Evolutionary conservation across 192 early-diverging fungal genomes (phyloP).

Genomic region (Chytriomyces sp.): DNA sequence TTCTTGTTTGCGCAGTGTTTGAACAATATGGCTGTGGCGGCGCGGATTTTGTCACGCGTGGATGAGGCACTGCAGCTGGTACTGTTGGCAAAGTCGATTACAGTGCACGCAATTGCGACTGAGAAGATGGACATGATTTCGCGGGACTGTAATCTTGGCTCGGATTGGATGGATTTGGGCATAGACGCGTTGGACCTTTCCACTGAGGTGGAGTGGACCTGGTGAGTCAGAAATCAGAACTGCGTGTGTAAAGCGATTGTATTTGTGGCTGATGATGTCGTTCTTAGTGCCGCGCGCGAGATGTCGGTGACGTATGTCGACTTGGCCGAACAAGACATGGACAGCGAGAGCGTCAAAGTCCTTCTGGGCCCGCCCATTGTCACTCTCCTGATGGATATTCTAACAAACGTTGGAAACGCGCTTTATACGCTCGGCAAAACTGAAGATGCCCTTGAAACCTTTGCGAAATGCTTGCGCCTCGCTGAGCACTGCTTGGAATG

Average conservation of each 20-base stretch:
- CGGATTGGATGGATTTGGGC: constrained; percentile 10
- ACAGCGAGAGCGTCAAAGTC: too few species aligned
- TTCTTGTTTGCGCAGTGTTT: not conserved
- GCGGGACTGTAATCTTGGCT: not conserved
- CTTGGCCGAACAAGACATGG: too few species aligned
- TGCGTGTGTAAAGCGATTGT: too few species aligned
- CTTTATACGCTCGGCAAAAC: not conserved
- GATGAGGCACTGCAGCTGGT: constrained; percentile 4
- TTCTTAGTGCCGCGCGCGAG: too few species aligned
- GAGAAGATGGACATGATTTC: constrained; percentile 1
- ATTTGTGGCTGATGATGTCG: too few species aligned
- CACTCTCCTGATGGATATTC: not conserved
- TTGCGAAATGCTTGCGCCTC: not conserved
- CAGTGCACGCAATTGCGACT: constrained; percentile 4
- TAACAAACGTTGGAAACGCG: constrained; percentile 11
- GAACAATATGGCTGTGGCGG: constrained; percentile 21
- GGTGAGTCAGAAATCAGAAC: not conserved
- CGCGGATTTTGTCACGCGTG: not conserved
- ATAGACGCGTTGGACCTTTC: not conserved
- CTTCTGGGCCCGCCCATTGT: constrained; percentile 11
- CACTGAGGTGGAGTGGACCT: not conserved
- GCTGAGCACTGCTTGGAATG: constrained; percentile 4
- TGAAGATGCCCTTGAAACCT: not conserved
- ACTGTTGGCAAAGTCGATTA: not conserved
- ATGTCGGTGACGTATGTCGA: too few species aligned